phyloP scores from a whole-genome alignment of 768 basidiomycete species.

The Kwoniella botswanensis region DNA sequence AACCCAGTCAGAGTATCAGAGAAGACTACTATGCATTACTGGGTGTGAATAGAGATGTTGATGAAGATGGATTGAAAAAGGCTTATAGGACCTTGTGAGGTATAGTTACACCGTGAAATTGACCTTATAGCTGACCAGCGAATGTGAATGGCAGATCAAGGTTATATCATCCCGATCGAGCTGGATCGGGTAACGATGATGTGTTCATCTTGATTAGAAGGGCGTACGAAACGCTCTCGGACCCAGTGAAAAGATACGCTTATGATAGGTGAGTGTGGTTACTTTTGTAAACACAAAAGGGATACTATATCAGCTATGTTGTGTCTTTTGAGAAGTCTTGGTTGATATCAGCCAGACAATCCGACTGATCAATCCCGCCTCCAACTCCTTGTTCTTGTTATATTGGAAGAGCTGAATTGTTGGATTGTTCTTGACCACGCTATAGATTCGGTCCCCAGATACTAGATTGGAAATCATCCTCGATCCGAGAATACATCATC shows the following conservation, averaged over 20 bases:
- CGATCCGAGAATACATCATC: constrained; percentile 38
- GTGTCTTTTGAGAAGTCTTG: too few species aligned
- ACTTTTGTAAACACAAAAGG: neutral
- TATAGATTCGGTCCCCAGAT: constrained; percentile 44
- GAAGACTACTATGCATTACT: constrained; percentile 48
- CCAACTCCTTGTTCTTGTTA: neutral
- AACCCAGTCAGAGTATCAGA: neutral
- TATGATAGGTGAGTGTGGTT: constrained; percentile 42
- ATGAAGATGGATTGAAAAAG: constrained; percentile 43
- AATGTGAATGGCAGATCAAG: constrained; percentile 30
- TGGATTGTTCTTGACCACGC: neutral
- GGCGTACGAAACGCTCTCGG: constrained; percentile 46
- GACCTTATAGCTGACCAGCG: too few species aligned
- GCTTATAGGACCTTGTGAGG: constrained; percentile 45
- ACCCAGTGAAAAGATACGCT: constrained; percentile 49
- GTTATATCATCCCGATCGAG: constrained; percentile 47
- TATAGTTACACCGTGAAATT: too few species aligned
- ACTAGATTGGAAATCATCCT: constrained; percentile 32
- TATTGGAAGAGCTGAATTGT: neutral
- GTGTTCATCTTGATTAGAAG: constrained; percentile 44
- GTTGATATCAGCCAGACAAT: neutral
- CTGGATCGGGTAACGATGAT: constrained; percentile 28
- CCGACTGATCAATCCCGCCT: neutral
- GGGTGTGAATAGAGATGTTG: constrained; percentile 33
- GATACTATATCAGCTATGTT: too few species aligned